phyloP scores from a whole-genome alignment of 1,139 yeast species.

The Magnusiomyces tetraspermus region DNA sequence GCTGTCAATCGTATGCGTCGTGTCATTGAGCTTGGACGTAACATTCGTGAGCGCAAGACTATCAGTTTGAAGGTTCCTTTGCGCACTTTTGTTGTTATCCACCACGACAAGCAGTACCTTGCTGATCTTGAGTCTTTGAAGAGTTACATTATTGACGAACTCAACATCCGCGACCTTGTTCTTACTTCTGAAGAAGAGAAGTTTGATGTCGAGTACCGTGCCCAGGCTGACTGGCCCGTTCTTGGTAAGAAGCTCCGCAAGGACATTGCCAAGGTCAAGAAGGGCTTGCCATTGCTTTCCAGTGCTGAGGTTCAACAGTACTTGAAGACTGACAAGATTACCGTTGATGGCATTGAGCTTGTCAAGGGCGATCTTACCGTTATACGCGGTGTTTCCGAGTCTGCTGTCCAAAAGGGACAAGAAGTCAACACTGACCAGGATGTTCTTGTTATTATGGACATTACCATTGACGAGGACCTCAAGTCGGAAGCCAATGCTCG shows the following conservation, averaged over 20 bases:
- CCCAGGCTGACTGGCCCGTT: slow-evolving; percentile 98
- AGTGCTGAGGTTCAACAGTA: slow-evolving; percentile 76
- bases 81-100: slow-evolving; percentile 76
- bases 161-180: slow-evolving; percentile 80
- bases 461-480: slow-evolving; percentile 76
- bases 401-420: slow-evolving; percentile 50
- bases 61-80: slow-evolving; percentile 94
- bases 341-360: slow-evolving; percentile 82
- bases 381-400: slow-evolving; percentile 74
- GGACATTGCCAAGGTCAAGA: slow-evolving; percentile 90
- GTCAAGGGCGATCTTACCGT: slow-evolving; percentile 84
- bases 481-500: slow-evolving; percentile 93
- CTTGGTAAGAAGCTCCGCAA: slow-evolving; percentile 94
- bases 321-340: slow-evolving; percentile 61
- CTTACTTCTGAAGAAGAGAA: slow-evolving; percentile 86
- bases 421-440: slow-evolving; percentile 84
- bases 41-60: slow-evolving; percentile 89
- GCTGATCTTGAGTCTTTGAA: slow-evolving; percentile 70
- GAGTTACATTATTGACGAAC: slow-evolving; percentile 76
- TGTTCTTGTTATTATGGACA: slow-evolving; percentile 81
- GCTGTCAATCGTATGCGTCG: slow-evolving; percentile 95
- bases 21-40: slow-evolving; percentile 93
- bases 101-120: slow-evolving; percentile 65
- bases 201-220: slow-evolving; percentile 85
- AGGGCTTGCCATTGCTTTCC: slow-evolving; percentile 73